Conservation (phyloP, 108 stramenopile species). For the Cyclotella atomus region DNA sequence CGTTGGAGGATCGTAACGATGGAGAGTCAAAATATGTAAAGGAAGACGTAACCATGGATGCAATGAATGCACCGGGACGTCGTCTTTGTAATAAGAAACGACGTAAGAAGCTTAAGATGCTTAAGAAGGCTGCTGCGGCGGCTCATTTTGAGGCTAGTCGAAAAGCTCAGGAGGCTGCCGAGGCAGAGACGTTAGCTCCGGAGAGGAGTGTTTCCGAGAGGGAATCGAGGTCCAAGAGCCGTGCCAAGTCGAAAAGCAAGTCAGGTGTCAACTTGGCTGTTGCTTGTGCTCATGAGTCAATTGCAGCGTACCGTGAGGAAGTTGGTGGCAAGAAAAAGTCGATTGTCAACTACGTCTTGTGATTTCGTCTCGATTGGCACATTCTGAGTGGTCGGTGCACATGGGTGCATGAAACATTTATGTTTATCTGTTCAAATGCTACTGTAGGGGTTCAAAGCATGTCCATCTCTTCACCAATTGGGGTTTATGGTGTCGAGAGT, state of each 20-base stretch:
- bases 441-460: not conserved
- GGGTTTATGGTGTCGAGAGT: no score
- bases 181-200: no score
- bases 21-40: conserved; percentile 9
- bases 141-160: conserved; percentile 32
- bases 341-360: conserved; percentile 13
- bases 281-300: conserved; percentile 58
- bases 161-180: conserved; percentile 1
- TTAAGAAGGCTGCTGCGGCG: conserved; percentile 74
- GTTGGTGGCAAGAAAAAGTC: conserved; percentile 9
- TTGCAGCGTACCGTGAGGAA: conserved; percentile 55
- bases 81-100: conserved; percentile 76
- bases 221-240: conserved; percentile 1
- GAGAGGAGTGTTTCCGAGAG: not conserved
- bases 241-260: conserved; percentile 15
- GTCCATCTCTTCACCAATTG: no score
- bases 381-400: no score
- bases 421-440: conserved; percentile 2
- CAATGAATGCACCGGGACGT: conserved; percentile 20
- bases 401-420: no score
- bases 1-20: conserved; percentile 17
- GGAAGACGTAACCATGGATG: not conserved
- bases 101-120: conserved; percentile 65
- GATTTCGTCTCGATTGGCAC: conserved; percentile 4
- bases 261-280: conserved; percentile 50